Conservation (phyloP, 345 rosid species). For the Citrus cavaleriei region DNA sequence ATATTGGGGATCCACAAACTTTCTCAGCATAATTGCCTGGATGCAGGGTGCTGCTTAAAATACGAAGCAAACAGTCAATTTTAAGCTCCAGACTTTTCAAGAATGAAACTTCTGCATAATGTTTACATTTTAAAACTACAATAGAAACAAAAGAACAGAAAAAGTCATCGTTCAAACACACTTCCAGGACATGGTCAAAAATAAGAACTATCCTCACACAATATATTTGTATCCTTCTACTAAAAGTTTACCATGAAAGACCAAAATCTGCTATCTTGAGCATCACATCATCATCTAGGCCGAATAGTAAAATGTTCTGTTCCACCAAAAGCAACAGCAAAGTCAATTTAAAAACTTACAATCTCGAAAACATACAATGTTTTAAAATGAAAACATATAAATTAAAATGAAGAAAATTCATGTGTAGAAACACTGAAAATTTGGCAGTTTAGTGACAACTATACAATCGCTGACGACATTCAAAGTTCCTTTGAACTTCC, state of each 20-base stretch:
- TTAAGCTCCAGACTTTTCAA: not conserved
- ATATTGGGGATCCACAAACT: constrained; percentile 61
- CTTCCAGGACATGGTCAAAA: not conserved
- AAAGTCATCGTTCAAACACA: not conserved
- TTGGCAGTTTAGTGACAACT: not conserved
- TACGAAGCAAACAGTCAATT: not conserved
- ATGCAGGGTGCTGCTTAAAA: constrained; percentile 32
- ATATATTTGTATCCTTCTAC: not conserved
- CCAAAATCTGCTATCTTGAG: constrained; percentile 73
- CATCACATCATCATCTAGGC: constrained; percentile 35
- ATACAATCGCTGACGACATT: not conserved
- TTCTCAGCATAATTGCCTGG: constrained; percentile 47
- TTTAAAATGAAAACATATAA: too few relatives aligned
- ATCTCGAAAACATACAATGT: not conserved
- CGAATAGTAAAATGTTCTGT: constrained; percentile 57
- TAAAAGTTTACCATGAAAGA: constrained; percentile 48
- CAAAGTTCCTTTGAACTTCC: not conserved
- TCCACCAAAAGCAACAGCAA: constrained; percentile 9
- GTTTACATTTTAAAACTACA: not conserved
- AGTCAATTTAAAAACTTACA: constrained; percentile 6
- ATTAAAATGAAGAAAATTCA: not conserved
- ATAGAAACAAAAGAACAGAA: not conserved
- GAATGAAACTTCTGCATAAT: not conserved
- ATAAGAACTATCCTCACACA: not conserved
- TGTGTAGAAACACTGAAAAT: not conserved